Evolutionary conservation across 169 alveolate species (phyloP).

Genomic region (Cryptosporidium sp.): DNA sequence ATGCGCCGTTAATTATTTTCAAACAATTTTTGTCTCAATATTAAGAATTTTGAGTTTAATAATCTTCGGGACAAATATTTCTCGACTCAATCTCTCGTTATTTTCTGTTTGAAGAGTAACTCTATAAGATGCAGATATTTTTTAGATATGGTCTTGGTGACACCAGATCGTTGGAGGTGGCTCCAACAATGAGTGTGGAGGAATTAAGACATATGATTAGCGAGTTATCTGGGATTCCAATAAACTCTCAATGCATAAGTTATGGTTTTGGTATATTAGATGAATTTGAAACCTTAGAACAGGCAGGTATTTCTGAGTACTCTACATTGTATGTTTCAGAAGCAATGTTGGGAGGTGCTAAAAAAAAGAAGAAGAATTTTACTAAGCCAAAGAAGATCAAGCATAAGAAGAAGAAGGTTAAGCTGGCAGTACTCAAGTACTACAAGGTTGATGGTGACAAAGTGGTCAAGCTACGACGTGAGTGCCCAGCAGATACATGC

Average conservation of each 20-base stretch:
- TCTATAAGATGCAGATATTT: conserved; percentile 55
- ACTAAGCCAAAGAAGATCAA: conserved; percentile 93
- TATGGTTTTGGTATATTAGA: conserved; percentile 34
- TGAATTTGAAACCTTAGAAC: conserved; percentile 12
- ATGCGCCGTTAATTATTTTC: not conserved
- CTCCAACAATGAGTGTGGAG: conserved; percentile 43
- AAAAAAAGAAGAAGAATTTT: conserved; percentile 93
- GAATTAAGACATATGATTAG: conserved; percentile 36
- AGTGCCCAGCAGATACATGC: conserved; percentile 93
- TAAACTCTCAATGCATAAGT: conserved; percentile 11
- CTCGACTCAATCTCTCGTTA: not conserved
- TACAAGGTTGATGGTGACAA: conserved; percentile 96
- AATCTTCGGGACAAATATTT: not conserved
- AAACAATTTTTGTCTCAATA: conserved; percentile 2
- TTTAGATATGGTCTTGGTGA: conserved; percentile 38
- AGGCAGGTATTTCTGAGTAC: conserved; percentile 43
- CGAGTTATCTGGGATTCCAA: conserved; percentile 42
- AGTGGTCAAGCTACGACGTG: conserved; percentile 94
- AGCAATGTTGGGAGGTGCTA: conserved; percentile 89
- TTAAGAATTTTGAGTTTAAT: not conserved
- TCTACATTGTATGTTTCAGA: conserved; percentile 41
- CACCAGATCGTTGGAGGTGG: conserved; percentile 51
- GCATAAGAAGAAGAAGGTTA: conserved; percentile 98
- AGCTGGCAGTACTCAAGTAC: conserved; percentile 95
- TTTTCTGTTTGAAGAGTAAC: not conserved